phyloP scores from a whole-genome alignment of 768 basidiomycete species.

The Crucibulum laeve region DNA sequence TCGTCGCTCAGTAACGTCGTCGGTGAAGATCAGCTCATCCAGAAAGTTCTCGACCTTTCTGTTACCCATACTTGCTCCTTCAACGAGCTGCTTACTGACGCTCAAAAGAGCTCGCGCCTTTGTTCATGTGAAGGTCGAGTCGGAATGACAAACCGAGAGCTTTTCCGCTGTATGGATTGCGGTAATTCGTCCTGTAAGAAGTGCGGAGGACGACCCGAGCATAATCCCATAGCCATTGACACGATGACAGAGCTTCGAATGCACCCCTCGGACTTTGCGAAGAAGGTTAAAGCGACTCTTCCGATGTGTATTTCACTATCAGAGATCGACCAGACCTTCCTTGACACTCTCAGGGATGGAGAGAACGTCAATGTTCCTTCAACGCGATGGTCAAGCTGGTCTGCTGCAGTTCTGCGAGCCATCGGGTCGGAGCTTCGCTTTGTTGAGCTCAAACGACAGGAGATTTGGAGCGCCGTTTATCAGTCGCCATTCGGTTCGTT shows the following conservation, averaged over 20 bases:
- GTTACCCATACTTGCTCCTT: conserved; percentile 43
- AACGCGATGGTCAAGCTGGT: conserved; percentile 68
- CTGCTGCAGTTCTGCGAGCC: conserved; percentile 57
- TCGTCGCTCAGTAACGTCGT: conserved; percentile 47
- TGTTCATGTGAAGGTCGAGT: conserved; percentile 91
- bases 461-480: conserved; percentile 81
- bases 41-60: conserved; percentile 67
- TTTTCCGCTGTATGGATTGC: conserved; percentile 75
- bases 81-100: conserved; percentile 53
- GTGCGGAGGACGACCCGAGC: conserved; percentile 90
- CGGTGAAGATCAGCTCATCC: conserved; percentile 65
- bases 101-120: conserved; percentile 68
- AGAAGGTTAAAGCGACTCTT: conserved; percentile 69
- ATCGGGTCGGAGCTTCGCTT: conserved; percentile 70
- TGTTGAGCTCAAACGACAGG: conserved; percentile 81
- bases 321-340: conserved; percentile 40
- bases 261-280: conserved; percentile 69
- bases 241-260: conserved; percentile 51
- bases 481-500: conserved; percentile 66
- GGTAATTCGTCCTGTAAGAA: conserved; percentile 74
- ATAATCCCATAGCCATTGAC: conserved; percentile 62
- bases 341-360: conserved; percentile 44
- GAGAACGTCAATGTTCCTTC: conserved; percentile 40
- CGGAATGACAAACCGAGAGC: conserved; percentile 61
- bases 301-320: conserved; percentile 80